Evolutionary conservation across 768 basidiomycete genomes (phyloP), one percentile per base, ranked within the genome.

Genomic region (Trametes meyenii): DNA sequence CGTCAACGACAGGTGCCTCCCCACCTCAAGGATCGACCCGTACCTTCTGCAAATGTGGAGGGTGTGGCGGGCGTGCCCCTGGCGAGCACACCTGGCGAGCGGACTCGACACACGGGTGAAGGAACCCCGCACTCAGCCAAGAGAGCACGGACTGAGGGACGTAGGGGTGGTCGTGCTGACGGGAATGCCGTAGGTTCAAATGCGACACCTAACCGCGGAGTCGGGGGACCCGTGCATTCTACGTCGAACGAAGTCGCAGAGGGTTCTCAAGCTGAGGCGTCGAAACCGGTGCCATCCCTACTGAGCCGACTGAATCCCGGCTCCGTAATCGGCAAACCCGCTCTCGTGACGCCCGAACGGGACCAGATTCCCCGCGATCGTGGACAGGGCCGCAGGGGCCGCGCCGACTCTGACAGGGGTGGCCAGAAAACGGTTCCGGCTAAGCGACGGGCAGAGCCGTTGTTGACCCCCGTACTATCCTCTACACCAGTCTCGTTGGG

Each of bases 221-320:
- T 21, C 21, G 51, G 36, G 1, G 14, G 13, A 10, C 7, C 55
- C 58, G 33, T 21, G 19, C 42, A n/a, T 35, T 21, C 33, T 10
- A 23, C 46, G 29, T 33, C 29, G 45, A 21, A 21, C 39, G 65
- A 5, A 57, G 52, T 45, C 57, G 56, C 51, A 55, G 43, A 16
- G 49, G 49, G 26, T 13, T 26, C 42, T 2, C 50, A 36, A 17
- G 10, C 24, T n/a, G 55, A 49, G 21, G 58, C 44, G 38, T 14
- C 61, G 5, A 42, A 36, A n/a, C 29, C 52, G 17, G 39, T 61
- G 1, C 70, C 69, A 8, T 70, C 70, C 2, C 58, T 72, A 5
- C 69, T 72, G 45, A 70, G 68, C 53, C 71, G 71, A 7, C 56
- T 72, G 13, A 61, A 49, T 8, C 14, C 62, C 1, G 46, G 55